Conservation (phyloP, 768 basidiomycete genomes). For the Suillus lakei region DNA sequence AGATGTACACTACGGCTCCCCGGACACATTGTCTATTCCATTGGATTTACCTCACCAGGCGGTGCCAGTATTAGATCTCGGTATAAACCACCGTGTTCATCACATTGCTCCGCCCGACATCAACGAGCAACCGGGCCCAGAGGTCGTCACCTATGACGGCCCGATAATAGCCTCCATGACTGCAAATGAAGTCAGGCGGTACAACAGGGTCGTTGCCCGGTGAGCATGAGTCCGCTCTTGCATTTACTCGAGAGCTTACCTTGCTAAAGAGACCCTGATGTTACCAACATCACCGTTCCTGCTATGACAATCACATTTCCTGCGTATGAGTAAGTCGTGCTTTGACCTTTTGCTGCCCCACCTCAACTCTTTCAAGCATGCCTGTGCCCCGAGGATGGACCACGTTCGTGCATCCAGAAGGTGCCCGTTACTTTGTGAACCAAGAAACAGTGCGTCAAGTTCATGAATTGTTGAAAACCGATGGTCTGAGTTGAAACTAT, state of each 20-base stretch:
- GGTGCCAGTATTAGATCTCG: neutral
- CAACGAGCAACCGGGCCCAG: slow-evolving; percentile 13
- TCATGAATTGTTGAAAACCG: neutral
- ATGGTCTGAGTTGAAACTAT: neutral
- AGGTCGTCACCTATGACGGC: neutral
- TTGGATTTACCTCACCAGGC: neutral
- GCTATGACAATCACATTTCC: slow-evolving; percentile 7
- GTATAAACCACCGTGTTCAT: too few relatives aligned
- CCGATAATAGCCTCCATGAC: slow-evolving; percentile 23
- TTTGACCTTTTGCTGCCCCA: neutral
- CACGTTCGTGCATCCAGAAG: slow-evolving; percentile 60
- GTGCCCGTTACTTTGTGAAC: slow-evolving; percentile 61
- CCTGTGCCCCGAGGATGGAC: slow-evolving; percentile 45
- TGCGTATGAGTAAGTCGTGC: neutral
- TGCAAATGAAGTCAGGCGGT: slow-evolving; percentile 15
- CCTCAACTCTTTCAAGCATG: neutral
- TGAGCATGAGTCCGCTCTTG: neutral
- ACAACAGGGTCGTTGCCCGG: slow-evolving; percentile 5
- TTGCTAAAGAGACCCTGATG: neutral
- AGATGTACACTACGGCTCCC: neutral
- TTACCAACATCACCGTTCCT: neutral
- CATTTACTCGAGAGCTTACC: neutral
- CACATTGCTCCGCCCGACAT: slow-evolving; percentile 12
- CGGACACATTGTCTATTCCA: neutral
- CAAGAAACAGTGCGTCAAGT: slow-evolving; percentile 42